phyloP scores from a whole-genome alignment of 2,329 filamentous ascomycete genomes.

The Byssothecium circinans region DNA sequence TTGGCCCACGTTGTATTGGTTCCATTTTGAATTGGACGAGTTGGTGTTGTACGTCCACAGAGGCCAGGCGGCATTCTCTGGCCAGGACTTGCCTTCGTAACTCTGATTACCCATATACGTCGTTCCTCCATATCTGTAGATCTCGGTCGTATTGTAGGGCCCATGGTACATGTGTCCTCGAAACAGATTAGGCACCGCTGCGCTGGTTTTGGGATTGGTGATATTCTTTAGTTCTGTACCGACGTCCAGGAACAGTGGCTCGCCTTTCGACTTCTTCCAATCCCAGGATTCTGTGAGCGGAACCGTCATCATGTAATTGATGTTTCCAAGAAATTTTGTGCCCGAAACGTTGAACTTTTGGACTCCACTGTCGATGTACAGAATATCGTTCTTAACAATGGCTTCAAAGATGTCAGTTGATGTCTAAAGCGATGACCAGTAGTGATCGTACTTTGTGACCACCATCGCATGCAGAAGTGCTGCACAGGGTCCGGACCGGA shows the following conservation, averaged over 20 bases:
- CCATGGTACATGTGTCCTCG: conserved; percentile 30
- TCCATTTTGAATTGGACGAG: conserved; percentile 15
- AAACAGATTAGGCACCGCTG: conserved; percentile 21
- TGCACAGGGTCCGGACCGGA: conserved; percentile 18
- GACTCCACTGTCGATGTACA: conserved; percentile 28
- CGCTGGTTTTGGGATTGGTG: conserved; percentile 20
- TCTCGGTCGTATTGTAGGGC: conserved; percentile 11
- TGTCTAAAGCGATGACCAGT: background rate
- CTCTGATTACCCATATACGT: conserved; percentile 23
- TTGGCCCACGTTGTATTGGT: conserved; percentile 17
- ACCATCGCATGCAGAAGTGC: conserved; percentile 27
- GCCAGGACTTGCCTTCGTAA: conserved; percentile 14
- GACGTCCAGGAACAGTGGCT: conserved; percentile 10
- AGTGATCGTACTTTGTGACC: conserved; percentile 17
- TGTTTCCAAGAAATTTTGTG: conserved; percentile 11
- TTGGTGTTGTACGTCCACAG: conserved; percentile 22
- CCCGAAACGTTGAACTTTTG: conserved; percentile 16
- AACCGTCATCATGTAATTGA: conserved; percentile 22
- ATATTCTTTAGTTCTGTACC: conserved; percentile 18
- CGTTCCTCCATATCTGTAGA: conserved; percentile 24
- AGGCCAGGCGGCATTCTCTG: conserved; percentile 19
- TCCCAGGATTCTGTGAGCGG: conserved; percentile 22
- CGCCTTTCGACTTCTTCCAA: conserved; percentile 20
- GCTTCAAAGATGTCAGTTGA: conserved; percentile 12
- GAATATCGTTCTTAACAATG: conserved; percentile 21